These are phyloP conservation scores for Penicillium bialowiezense DNA, from an alignment of 495 filamentous ascomycete genomes.

Conservation along the genomic window DNA sequence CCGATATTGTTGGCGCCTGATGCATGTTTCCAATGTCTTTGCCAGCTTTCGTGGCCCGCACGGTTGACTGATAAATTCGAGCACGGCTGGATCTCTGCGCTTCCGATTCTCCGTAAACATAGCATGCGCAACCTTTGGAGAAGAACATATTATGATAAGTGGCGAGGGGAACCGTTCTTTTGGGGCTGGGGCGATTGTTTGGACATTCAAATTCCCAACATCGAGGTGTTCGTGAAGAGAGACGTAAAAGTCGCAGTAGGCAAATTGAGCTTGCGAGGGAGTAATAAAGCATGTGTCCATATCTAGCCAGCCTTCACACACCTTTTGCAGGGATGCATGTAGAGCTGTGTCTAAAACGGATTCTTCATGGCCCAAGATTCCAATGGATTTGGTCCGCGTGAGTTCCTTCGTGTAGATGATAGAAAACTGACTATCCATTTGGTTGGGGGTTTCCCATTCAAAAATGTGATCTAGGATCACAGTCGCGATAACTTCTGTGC, in stretches of 20 bases:
- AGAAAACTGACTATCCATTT: not conserved
- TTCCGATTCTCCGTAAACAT: conserved; percentile 1
- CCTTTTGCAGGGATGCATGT: conserved; percentile 6
- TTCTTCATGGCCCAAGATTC: conserved; percentile 3
- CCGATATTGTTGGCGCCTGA: conserved; percentile 19
- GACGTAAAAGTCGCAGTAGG: conserved; percentile 13
- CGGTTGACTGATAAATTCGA: conserved; percentile 39
- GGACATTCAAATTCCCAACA: not conserved
- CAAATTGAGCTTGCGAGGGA: not conserved
- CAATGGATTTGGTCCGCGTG: conserved; percentile 6
- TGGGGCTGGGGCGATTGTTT: not conserved
- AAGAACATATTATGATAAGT: conserved; percentile 5
- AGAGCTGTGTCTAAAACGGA: conserved; percentile 8
- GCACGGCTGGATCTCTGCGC: not conserved
- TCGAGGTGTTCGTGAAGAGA: conserved; percentile 5
- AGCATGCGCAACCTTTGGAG: conserved; percentile 4
- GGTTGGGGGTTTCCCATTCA: not conserved
- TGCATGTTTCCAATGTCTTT: conserved; percentile 40
- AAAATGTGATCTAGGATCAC: conserved; percentile 23
- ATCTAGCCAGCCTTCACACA: conserved; percentile 13
- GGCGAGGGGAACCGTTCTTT: not conserved
- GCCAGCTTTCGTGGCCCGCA: conserved; percentile 56
- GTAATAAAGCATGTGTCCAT: conserved; percentile 7
- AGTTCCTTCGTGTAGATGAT: not conserved
- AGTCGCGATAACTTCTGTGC: conserved; percentile 51